Percentiles rank a stretch among this genome's conserved stretches.
Conservation (phyloP, 1,284 basidiomycete genomes). For the Bondarzewia mesenterica region DNA sequence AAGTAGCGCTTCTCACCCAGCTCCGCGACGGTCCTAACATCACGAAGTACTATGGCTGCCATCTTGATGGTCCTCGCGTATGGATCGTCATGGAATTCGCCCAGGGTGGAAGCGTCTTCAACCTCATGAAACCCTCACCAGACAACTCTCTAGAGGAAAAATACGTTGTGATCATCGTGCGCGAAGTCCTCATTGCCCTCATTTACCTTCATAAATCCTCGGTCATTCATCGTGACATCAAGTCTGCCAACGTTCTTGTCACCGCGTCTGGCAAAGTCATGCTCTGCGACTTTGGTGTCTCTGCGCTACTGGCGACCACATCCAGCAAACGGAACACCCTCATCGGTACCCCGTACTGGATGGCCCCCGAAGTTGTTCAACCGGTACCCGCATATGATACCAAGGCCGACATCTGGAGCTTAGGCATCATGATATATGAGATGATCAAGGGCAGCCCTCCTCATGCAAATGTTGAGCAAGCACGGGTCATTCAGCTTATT, state of each 20-base stretch:
- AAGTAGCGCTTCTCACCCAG: slow-evolving; percentile 89
- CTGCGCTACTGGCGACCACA: slow-evolving; percentile 81
- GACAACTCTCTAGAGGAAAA: slow-evolving; percentile 84
- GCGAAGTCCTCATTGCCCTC: slow-evolving; percentile 85
- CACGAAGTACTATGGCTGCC: slow-evolving; percentile 94
- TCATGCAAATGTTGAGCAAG: slow-evolving; percentile 73
- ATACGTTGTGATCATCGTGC: slow-evolving; percentile 81
- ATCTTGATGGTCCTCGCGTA: slow-evolving; percentile 88
- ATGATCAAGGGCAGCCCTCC: slow-evolving; percentile 94
- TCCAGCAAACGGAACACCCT: slow-evolving; percentile 91
- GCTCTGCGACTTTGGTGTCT: slow-evolving; percentile 96
- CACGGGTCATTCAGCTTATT: slow-evolving; percentile 89
- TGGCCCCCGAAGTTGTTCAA: slow-evolving; percentile 96
- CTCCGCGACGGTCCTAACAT: slow-evolving; percentile 86
- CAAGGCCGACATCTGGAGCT: slow-evolving; percentile 94
- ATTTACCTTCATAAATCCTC: slow-evolving; percentile 86
- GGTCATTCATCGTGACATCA: slow-evolving; percentile 96
- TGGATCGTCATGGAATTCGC: slow-evolving; percentile 99
- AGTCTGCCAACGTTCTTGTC: slow-evolving; percentile 92
- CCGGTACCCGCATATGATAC: slow-evolving; percentile 85
- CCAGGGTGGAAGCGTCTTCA: slow-evolving; percentile 90
- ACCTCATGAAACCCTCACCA: slow-evolving; percentile 79
- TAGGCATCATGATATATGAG: slow-evolving; percentile 93
- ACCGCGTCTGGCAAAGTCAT: slow-evolving; percentile 84
- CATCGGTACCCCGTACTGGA: slow-evolving; percentile 97